Percentiles rank a stretch among this genome's conserved stretches.
phyloP scores from a whole-genome alignment of 768 basidiomycete genomes.

The Amyloporia xantha region DNA sequence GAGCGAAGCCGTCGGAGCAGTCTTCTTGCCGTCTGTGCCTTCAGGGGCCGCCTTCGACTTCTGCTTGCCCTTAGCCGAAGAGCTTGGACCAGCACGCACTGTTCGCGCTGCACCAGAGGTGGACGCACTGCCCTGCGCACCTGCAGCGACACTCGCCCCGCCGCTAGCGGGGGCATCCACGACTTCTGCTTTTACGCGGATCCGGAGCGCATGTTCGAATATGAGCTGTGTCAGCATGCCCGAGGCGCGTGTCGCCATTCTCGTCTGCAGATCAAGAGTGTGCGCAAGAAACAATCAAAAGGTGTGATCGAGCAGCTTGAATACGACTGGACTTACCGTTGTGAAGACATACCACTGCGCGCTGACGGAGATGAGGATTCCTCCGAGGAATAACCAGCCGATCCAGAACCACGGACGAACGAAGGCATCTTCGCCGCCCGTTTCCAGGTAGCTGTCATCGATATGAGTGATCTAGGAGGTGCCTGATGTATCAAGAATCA shows the following conservation, averaged over 20 bases:
- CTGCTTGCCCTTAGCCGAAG: slow-evolving; percentile 7
- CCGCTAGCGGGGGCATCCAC: slow-evolving; percentile 12
- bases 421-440: slow-evolving; percentile 37
- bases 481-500: neutral
- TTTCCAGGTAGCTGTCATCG: slow-evolving; percentile 26
- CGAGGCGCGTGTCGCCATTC: slow-evolving; percentile 34
- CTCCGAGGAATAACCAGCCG: slow-evolving; percentile 40
- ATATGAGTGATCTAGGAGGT: neutral
- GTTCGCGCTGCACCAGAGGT: slow-evolving; percentile 8
- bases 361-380: slow-evolving; percentile 33
- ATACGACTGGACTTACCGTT: slow-evolving; percentile 7
- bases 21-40: neutral
- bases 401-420: slow-evolving; percentile 72
- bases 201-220: slow-evolving; percentile 49
- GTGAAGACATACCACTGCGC: slow-evolving; percentile 48
- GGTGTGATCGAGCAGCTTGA: too few species aligned
- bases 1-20: neutral
- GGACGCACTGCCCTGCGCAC: slow-evolving; percentile 22
- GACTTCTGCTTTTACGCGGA: slow-evolving; percentile 39
- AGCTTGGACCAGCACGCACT: neutral
- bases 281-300: neutral
- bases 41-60: slow-evolving; percentile 6
- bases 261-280: slow-evolving; percentile 18
- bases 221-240: slow-evolving; percentile 46
- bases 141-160: slow-evolving; percentile 18